Evolutionary conservation across 345 rosid species (phyloP), one percentile per base, ranked within the genome.

Genomic region (Acer saccharum): DNA sequence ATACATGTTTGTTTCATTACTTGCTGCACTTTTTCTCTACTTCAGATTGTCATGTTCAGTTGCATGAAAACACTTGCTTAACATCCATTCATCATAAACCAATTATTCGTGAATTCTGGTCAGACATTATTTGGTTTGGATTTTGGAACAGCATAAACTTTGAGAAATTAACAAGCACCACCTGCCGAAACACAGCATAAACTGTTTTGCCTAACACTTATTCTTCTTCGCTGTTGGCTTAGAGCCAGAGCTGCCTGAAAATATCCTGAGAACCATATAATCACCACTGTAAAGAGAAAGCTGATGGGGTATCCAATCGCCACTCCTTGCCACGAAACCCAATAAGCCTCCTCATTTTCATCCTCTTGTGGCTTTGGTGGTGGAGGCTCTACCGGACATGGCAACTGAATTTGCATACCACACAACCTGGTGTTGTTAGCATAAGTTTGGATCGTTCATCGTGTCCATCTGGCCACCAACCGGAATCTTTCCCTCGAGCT

Each of bases 401-500:
- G 21, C n/a, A 74, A 68, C 44, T 1, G 71, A 77, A 82, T 82
- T 73, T 84, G 85, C 76, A 77, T 63, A 8, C 87, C 85, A 50
- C 84, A 80, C 67, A 85, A 43, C 35, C 80, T 77, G n/a, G 76
- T 77, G 78, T 74, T 78, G 72, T 80, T 80, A 61, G 79, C 83
- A 72, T 77, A 82, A 68, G 9, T 64, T 67, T 1, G 81, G 83
- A 72, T 80, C 46, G 29, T 75, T 11, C 83, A 85, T 82, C 0
- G 76, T 75, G 75, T 80, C 84, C 82, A 82, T 74, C 74, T 82
- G 88, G 69, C 80, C 76, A 55, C 88, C 85, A 4, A 55, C 70
- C 6, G 84, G 88, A 57, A 85, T 85, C 81, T 75, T 35, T 11
- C 85, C 84, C 16, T n/a, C 16, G 0, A 85, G 80, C 17, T 69